Evolutionary conservation across 768 basidiomycete species (phyloP).

Genomic region (Amanita fuliginea): DNA sequence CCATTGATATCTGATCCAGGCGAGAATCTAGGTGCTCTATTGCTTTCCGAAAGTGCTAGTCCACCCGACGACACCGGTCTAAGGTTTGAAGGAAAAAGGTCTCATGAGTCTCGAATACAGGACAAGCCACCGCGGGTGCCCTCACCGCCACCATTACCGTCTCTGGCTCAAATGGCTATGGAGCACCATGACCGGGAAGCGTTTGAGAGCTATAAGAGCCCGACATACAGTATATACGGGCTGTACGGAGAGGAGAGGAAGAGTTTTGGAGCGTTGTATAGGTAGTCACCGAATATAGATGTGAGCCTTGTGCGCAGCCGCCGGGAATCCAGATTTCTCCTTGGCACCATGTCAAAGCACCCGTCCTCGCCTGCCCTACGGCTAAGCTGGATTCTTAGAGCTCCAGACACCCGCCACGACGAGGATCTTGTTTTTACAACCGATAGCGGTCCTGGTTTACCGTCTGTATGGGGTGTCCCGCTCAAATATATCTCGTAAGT

Average conservation of each 20-base stretch:
- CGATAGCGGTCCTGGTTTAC: conserved; percentile 24
- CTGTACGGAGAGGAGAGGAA: conserved; percentile 57
- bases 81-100: neutral
- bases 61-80: neutral
- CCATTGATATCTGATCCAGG: conserved; percentile 26
- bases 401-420: conserved; percentile 21
- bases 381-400: conserved; percentile 17
- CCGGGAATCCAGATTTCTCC: neutral
- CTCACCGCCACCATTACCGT: conserved; percentile 64
- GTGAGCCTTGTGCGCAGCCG: conserved; percentile 11
- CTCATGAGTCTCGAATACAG: conserved; percentile 21
- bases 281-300: conserved; percentile 1
- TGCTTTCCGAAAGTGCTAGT: conserved; percentile 23
- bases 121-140: conserved; percentile 74
- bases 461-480: conserved; percentile 57
- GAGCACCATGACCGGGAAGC: conserved; percentile 50
- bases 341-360: conserved; percentile 9
- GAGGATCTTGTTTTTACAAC: conserved; percentile 31
- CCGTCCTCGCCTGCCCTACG: conserved; percentile 15
- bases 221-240: conserved; percentile 77
- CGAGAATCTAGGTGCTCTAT: conserved; percentile 35
- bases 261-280: conserved; percentile 19
- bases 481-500: conserved; percentile 76
- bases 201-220: conserved; percentile 60
- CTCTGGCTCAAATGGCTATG: conserved; percentile 68